phyloP scores from a whole-genome alignment of 2,329 filamentous ascomycete genomes.

The Trichoderma citrinoviride region DNA sequence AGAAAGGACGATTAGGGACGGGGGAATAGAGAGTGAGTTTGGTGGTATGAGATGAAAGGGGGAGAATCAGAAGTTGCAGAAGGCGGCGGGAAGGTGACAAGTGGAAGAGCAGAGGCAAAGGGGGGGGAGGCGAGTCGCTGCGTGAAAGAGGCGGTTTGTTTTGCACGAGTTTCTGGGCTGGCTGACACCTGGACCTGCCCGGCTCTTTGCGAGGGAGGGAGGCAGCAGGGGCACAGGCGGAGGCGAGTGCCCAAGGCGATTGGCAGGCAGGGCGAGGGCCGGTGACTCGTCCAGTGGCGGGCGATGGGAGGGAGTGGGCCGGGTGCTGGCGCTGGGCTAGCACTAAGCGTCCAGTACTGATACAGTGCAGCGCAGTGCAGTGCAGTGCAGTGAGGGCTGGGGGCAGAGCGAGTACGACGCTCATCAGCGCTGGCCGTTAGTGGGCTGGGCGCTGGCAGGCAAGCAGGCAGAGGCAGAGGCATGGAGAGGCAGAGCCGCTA shows the following conservation, averaged over 20 bases:
- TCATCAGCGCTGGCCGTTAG: neutral
- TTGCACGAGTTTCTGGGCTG: conserved; percentile 27
- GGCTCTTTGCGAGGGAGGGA: neutral
- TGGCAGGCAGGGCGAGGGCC: conserved; percentile 1
- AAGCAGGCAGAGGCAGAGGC: too few species aligned
- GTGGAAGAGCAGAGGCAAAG: conserved; percentile 19
- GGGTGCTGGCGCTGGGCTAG: neutral
- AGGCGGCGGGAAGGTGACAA: conserved; percentile 22
- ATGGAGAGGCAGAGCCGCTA: neutral
- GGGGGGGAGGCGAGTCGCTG: conserved; percentile 23
- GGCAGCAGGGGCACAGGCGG: conserved; percentile 20
- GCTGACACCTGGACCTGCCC: conserved; percentile 20
- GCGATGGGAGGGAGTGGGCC: neutral
- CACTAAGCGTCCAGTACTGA: neutral
- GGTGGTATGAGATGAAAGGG: conserved; percentile 13
- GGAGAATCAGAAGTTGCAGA: conserved; percentile 11
- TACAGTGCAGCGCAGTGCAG: too few species aligned
- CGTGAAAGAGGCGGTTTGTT: conserved; percentile 30
- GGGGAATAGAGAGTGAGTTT: conserved; percentile 16
- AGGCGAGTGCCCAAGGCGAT: conserved; percentile 17
- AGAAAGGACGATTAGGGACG: conserved; percentile 24
- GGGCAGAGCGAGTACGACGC: neutral
- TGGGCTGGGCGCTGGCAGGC: neutral
- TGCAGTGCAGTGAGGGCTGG: neutral
- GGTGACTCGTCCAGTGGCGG: conserved; percentile 13